Conservation (phyloP, 805 yeast species). For the Candida vartiovaarae region DNA sequence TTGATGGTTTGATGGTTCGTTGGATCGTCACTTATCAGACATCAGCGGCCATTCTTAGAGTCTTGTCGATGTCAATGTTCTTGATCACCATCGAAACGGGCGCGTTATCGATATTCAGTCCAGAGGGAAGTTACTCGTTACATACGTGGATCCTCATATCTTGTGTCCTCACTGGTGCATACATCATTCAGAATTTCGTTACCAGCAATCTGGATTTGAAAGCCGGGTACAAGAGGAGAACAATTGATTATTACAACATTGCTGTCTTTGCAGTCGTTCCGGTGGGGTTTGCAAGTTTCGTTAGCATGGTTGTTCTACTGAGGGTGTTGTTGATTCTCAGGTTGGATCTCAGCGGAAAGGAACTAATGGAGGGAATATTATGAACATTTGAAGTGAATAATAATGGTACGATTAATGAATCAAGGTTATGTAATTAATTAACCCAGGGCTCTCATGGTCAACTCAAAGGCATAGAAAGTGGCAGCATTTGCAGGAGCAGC, state of each 20-base stretch:
- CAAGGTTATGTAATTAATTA: slow-evolving; percentile 1
- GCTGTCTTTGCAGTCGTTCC: slow-evolving; percentile 98
- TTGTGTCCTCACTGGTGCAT: slow-evolving; percentile 72
- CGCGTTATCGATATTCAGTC: slow-evolving; percentile 59
- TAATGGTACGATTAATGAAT: neutral
- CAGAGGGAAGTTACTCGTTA: slow-evolving; percentile 63
- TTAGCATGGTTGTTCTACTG: slow-evolving; percentile 81
- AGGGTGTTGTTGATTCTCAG: slow-evolving; percentile 71
- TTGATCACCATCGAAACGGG: slow-evolving; percentile 65
- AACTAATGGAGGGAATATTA: slow-evolving; percentile 8
- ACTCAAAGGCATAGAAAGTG: slow-evolving; percentile 89
- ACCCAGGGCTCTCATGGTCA: slow-evolving; percentile 59
- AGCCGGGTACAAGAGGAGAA: slow-evolving; percentile 35
- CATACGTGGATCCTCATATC: slow-evolving; percentile 93
- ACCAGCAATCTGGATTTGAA: slow-evolving; percentile 60
- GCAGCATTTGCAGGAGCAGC: slow-evolving; percentile 99
- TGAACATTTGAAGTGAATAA: too few species aligned
- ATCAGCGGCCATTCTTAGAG: slow-evolving; percentile 81
- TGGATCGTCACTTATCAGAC: slow-evolving; percentile 92
- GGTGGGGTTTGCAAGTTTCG: slow-evolving; percentile 87
- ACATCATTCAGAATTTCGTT: slow-evolving; percentile 80
- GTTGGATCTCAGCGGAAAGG: slow-evolving; percentile 39
- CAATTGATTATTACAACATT: slow-evolving; percentile 80
- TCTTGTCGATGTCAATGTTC: slow-evolving; percentile 74
- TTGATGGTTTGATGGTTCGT: slow-evolving; percentile 85